Evolutionary conservation across 2,329 filamentous ascomycete genomes (phyloP).

Genomic region (Stagonosporopsis chrysanthemi): DNA sequence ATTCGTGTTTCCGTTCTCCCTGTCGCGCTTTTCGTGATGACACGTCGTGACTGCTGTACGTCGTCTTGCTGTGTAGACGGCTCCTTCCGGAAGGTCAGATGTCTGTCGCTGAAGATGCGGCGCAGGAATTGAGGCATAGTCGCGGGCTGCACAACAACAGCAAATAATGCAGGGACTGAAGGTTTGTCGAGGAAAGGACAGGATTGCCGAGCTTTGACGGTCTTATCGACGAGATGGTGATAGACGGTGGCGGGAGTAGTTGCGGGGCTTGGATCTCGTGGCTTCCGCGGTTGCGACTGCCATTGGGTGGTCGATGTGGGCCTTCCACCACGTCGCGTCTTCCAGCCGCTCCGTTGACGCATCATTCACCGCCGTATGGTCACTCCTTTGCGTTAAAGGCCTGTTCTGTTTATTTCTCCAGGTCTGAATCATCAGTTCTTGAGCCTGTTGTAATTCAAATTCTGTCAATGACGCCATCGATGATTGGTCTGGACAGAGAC

Average conservation of each 20-base stretch:
- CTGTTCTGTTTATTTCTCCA: not conserved
- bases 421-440: not conserved
- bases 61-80: constrained; percentile 19
- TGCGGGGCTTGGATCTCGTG: constrained; percentile 20
- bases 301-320: constrained; percentile 16
- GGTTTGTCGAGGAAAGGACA: constrained; percentile 9
- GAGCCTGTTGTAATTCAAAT: not conserved
- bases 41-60: constrained; percentile 33
- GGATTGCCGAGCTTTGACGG: not conserved
- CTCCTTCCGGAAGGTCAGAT: constrained; percentile 26
- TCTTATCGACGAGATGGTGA: constrained; percentile 16
- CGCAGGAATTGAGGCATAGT: constrained; percentile 32
- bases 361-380: not conserved
- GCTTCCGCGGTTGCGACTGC: not conserved
- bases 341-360: constrained; percentile 11
- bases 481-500: not conserved
- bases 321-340: not conserved
- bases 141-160: not conserved
- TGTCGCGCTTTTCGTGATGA: constrained; percentile 26
- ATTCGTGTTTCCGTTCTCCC: constrained; percentile 19
- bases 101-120: constrained; percentile 32
- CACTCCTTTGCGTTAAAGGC: too few relatives aligned
- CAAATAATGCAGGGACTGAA: constrained; percentile 1
- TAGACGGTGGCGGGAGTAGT: constrained; percentile 18
- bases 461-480: not conserved